Evolutionary conservation across 169 alveolate genomes (phyloP).

Genomic region (Fabrea salina): DNA sequence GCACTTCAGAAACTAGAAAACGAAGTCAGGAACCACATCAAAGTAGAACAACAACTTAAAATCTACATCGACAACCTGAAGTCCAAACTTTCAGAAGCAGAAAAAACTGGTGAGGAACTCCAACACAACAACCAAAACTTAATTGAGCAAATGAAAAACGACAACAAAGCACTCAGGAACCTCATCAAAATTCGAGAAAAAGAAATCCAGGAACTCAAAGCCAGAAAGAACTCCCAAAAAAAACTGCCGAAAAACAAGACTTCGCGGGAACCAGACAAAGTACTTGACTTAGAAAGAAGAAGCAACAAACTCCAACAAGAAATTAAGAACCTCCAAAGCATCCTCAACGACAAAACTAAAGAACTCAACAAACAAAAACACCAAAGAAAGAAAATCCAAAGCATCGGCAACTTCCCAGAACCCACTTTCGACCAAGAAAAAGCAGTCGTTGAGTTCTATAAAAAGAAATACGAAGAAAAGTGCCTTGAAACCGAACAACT

Average conservation of each 20-base stretch:
- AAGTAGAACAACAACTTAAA: slow-evolving; percentile 15
- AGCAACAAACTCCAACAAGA: not conserved
- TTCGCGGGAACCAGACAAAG: not conserved
- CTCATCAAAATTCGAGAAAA: not conserved
- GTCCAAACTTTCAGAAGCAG: not conserved
- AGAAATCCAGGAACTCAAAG: not conserved
- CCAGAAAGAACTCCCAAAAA: not conserved
- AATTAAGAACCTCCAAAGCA: not conserved
- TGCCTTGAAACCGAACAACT: not conserved
- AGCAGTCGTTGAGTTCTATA: not conserved
- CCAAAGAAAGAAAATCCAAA: not conserved
- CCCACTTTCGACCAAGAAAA: not conserved
- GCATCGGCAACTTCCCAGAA: not conserved
- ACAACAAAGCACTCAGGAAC: not conserved
- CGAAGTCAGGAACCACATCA: slow-evolving; percentile 24
- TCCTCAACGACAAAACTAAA: not conserved
- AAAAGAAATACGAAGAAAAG: not conserved
- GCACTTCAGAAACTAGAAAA: slow-evolving; percentile 22
- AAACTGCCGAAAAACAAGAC: not conserved
- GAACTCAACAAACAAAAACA: not conserved
- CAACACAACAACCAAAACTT: not conserved
- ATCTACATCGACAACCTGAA: not conserved
- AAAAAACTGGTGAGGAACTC: not conserved
- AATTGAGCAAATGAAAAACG: not conserved
- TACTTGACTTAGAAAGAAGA: not conserved